Base-by-base conservation (phyloP, 345 rosid genomes). In the Aquilaria sinensis region DNA sequence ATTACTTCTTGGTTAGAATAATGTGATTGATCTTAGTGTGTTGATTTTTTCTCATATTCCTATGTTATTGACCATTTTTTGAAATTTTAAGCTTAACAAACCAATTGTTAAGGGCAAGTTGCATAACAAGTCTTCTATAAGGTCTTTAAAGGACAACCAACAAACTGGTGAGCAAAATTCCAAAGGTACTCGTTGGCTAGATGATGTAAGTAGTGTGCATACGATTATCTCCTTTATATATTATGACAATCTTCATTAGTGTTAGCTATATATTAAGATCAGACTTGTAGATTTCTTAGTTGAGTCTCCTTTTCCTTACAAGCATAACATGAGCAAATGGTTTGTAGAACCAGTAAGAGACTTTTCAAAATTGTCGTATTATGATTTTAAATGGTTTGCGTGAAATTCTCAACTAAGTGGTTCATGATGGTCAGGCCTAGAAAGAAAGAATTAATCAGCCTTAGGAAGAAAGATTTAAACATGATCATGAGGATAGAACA, bases 271-370 rank as follows among this genome's bases (percentile, higher is more conserved):
- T 37, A 37, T 37, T 37, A 37, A 37, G 43, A 3, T 0, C 0
- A 37, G 23, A 23, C 23, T 23, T 23, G 7, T 37, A 3, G 7
- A 37, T 3, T 37, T 3, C 5, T 37, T 37, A 3, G 43, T 37
- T 3, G 43, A 37, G 43, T 37, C 43, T 37, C 43, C 1, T 37
- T 53, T 41, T 51, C 47, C 45, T 60, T 76, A 54, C 59, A 76
- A 61, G 47, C 96, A 93, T 97, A 89, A 78, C 37, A 84, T 79
- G 47, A 83, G 71, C 79, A 88, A 57, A 73, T 93, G 98, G 98
- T 90, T 85, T 64, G 77, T 65, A 53, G 75, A 65, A 71, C 87
- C 62, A 58, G 97, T 90, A 77, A 90, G 98, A 86, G 60, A 47
- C 54, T 55, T 55, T 75, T n/a, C 43, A 37, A 37, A 2, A 37